A percentile compares a stretch with the other conserved stretches of the same genome.
phyloP scores from a whole-genome alignment of 2,329 filamentous ascomycete genomes.

The Paraphoma chrysanthemicola region DNA sequence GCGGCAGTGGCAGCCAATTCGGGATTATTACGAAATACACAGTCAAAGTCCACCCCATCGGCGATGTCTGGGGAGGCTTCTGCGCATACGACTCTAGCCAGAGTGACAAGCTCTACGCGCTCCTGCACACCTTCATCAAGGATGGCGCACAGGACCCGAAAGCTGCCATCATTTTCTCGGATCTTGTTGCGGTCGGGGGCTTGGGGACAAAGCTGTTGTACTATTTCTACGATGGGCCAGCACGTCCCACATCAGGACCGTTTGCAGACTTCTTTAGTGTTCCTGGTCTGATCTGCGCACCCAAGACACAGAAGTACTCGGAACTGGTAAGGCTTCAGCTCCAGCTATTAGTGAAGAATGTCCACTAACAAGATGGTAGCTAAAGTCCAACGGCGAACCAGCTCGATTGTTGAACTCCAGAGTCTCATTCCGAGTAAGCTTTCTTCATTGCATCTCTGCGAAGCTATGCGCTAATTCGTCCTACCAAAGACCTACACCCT shows the following conservation, averaged over 20 bases:
- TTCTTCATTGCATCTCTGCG: not conserved
- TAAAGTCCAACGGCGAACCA: conserved; percentile 21
- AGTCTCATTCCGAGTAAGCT: conserved; percentile 29
- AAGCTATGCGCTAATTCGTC: too few species aligned
- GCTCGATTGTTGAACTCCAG: conserved; percentile 16
- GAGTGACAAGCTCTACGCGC: conserved; percentile 38
- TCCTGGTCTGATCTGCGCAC: conserved; percentile 21
- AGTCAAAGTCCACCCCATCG: conserved; percentile 29
- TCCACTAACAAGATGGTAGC: conserved; percentile 10
- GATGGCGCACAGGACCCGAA: conserved; percentile 31
- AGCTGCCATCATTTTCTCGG: conserved; percentile 30
- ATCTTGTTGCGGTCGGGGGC: conserved; percentile 13
- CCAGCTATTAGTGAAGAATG: not conserved
- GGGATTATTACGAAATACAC: conserved; percentile 38
- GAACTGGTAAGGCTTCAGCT: conserved; percentile 31
- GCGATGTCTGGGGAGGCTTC: conserved; percentile 49
- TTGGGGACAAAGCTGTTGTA: conserved; percentile 18
- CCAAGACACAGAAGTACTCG: conserved; percentile 39
- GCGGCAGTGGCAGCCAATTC: conserved; percentile 33
- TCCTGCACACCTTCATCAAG: conserved; percentile 43
- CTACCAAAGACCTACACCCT: conserved; percentile 27
- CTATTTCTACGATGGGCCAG: conserved; percentile 32
- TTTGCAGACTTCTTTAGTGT: conserved; percentile 47
- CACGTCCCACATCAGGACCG: conserved; percentile 36
- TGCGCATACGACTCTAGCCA: conserved; percentile 41